These are phyloP conservation scores for Leishmania arabica DNA, from an alignment of 208 protist genomes.

Conservation along the genomic window DNA sequence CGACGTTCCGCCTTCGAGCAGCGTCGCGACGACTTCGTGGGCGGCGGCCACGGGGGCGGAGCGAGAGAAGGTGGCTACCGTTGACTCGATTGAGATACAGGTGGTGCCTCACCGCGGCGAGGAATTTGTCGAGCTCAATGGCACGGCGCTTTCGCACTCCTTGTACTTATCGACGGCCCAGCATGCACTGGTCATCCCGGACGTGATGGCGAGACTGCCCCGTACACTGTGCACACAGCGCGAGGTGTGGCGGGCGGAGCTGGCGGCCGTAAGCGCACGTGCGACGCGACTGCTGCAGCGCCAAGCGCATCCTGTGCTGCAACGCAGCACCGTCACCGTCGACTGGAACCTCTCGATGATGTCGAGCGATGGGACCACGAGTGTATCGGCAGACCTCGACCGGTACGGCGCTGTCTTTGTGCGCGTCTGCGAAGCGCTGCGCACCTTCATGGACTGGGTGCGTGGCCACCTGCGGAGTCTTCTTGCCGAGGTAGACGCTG, in stretches of 20 bases:
- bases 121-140: slow-evolving; percentile 38
- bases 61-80: slow-evolving; percentile 9
- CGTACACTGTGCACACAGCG: slow-evolving; percentile 23
- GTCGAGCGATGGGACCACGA: neutral
- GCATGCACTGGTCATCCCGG: slow-evolving; percentile 45
- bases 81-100: slow-evolving; percentile 63
- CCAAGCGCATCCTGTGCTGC: slow-evolving; percentile 58
- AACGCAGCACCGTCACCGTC: slow-evolving; percentile 42
- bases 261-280: slow-evolving; percentile 25
- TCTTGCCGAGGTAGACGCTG: slow-evolving; percentile 33
- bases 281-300: slow-evolving; percentile 46
- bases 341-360: slow-evolving; percentile 44
- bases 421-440: slow-evolving; percentile 34
- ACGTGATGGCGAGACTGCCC: slow-evolving; percentile 37
- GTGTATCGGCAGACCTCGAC: slow-evolving; percentile 24
- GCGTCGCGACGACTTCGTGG: slow-evolving; percentile 18
- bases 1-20: slow-evolving; percentile 22
- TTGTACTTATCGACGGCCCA: slow-evolving; percentile 55
- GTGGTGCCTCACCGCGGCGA: slow-evolving; percentile 58
- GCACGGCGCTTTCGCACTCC: slow-evolving; percentile 50
- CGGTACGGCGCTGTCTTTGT: slow-evolving; percentile 21
- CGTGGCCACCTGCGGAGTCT: slow-evolving; percentile 24
- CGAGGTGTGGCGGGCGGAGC: slow-evolving; percentile 25
- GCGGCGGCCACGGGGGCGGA: neutral
- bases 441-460: slow-evolving; percentile 36